Evolutionary conservation across 306 rosid genomes (phyloP), one percentile per base, ranked within the genome.

Genomic region (Cajanus cajan): DNA sequence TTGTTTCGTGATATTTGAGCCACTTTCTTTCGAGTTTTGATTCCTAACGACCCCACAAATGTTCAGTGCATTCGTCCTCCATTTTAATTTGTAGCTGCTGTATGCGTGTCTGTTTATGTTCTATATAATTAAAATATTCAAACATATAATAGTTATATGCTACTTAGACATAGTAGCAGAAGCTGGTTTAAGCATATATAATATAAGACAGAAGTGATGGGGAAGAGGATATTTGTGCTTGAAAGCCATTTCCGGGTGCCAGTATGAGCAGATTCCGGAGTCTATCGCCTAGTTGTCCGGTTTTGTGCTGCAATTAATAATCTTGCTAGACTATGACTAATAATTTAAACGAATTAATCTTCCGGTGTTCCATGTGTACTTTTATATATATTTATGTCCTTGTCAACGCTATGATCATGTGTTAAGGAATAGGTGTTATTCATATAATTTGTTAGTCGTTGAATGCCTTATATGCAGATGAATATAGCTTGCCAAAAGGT

Each of bases 1-100:
- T 82, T 69, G 41, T 59, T 62, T 70, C 50, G 79, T 82, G 71
- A 65, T 77, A 71, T 78, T 80, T 76, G 66, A 24, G 79, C 82
- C 79, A 80, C 87, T 84, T 80, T 71, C 48, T 61, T 54, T 77
- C 19, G 52, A 28, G 76, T 69, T 78, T 69, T 78, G 71, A 85
- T 67, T 81, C 88, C 82, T 37, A 78, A 73, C 18, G 84, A 78
- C 84, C 88, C 77, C 89, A 85, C 86, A 82, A 52, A 14, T 62
- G 54, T 85, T 85, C 41, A 69, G 86, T 82, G 88, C 88, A 78
- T 85, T 74, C 70, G 57, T 74, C 88, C 82, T 85, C 73, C 81
- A 78, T 82, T 48, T 80, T 68, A 61, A 14, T 61, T 61, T 18
- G 59, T 66, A 57, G 52, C 82, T 76, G n/a, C 70, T 47, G 48